A percentile compares a stretch with the other conserved stretches of the same genome.
phyloP scores from a whole-genome alignment of 202 grass and related monocot genomes.

The Saccharum hybrid region DNA sequence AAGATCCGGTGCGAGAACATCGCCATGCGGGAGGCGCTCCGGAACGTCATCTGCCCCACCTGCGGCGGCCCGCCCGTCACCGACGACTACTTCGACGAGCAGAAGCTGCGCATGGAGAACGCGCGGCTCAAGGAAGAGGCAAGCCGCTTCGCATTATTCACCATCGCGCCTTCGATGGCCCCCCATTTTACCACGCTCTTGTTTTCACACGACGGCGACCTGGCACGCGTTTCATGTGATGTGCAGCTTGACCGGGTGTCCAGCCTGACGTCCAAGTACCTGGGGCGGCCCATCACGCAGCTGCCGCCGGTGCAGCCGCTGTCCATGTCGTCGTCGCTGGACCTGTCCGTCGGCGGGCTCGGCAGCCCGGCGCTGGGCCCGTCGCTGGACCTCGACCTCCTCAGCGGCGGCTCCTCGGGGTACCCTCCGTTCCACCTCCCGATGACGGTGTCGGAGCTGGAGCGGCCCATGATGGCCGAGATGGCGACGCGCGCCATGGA shows the following conservation, averaged over 20 bases:
- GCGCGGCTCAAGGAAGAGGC: conserved; percentile 87
- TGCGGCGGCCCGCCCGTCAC: conserved; percentile 67
- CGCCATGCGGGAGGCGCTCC: conserved; percentile 80
- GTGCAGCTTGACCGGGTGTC: conserved; percentile 68
- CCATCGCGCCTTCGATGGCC: too few relatives aligned
- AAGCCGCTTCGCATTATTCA: background rate
- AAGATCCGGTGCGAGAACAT: conserved; percentile 97
- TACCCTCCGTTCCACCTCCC: conserved; percentile 43
- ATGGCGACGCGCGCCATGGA: conserved; percentile 83
- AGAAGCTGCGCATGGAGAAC: conserved; percentile 95
- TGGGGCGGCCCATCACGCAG: conserved; percentile 70
- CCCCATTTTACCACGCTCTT: too few relatives aligned
- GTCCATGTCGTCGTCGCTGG: conserved; percentile 58
- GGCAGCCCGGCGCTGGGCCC: conserved; percentile 52
- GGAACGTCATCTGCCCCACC: conserved; percentile 73
- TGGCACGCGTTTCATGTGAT: background rate
- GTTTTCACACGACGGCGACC: background rate
- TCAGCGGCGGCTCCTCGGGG: conserved; percentile 40
- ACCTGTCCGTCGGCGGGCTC: conserved; percentile 57
- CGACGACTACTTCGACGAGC: conserved; percentile 91
- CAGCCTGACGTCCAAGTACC: conserved; percentile 79
- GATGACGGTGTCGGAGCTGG: conserved; percentile 50
- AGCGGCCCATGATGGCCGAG: conserved; percentile 67
- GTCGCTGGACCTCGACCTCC: conserved; percentile 70
- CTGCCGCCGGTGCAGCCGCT: conserved; percentile 59